Conservation (phyloP, 352 stramenopile species). For the Pythium plurisporium region DNA sequence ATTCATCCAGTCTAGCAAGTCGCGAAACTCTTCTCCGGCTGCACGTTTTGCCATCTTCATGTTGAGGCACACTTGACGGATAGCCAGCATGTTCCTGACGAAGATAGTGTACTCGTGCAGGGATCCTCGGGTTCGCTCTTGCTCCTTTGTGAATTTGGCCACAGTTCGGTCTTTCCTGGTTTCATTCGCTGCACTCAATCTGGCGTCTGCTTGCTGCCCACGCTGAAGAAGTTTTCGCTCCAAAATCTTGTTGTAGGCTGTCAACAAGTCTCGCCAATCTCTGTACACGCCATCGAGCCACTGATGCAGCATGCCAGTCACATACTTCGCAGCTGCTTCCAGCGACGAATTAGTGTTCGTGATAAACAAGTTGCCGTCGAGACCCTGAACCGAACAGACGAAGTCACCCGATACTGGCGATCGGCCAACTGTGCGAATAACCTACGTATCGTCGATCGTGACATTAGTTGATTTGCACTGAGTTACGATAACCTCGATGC, state of each 20-base stretch:
- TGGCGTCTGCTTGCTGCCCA: conserved; percentile 36
- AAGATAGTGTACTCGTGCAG: conserved; percentile 55
- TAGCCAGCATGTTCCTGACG: conserved; percentile 34
- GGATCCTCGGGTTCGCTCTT: conserved; percentile 15
- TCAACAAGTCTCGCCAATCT: conserved; percentile 45
- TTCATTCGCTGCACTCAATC: conserved; percentile 68
- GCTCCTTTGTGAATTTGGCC: conserved; percentile 18
- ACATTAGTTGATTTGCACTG: background rate
- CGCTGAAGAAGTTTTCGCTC: conserved; percentile 14
- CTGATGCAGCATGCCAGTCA: conserved; percentile 20
- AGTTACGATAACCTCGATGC: background rate
- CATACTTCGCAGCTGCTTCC: conserved; percentile 9
- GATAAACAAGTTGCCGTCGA: conserved; percentile 30
- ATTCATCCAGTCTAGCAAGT: conserved; percentile 46
- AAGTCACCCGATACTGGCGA: conserved; percentile 10
- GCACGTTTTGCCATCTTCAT: conserved; percentile 71
- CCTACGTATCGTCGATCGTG: background rate
- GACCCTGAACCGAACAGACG: conserved; percentile 32
- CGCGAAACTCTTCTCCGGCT: conserved; percentile 63
- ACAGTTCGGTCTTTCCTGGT: conserved; percentile 39
- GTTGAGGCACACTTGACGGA: conserved; percentile 59
- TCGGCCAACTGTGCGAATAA: conserved; percentile 7
- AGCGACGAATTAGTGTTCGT: conserved; percentile 29
- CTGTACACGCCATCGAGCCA: conserved; percentile 37
- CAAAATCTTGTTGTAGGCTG: conserved; percentile 36